phyloP scores from a whole-genome alignment of 257 asterid genomes.

The Solanum microdontum region DNA sequence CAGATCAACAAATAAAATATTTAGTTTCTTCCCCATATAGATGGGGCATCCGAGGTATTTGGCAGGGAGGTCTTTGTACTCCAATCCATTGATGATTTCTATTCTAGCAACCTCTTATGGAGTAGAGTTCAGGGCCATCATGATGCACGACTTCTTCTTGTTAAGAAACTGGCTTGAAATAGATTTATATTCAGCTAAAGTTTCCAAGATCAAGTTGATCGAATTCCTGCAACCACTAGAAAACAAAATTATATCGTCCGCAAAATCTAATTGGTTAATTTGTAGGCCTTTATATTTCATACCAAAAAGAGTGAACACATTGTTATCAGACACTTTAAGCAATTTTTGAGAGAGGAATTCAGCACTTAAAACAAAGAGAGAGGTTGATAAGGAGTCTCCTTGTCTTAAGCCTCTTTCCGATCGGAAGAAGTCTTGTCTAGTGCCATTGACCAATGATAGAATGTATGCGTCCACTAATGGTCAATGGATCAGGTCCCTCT shows the following conservation, averaged over 20 bases:
- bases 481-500: no score
- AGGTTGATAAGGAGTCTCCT: neutral
- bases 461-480: no score
- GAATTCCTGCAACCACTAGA: neutral
- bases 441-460: neutral
- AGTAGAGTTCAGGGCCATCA: no score
- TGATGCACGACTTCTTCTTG: no score
- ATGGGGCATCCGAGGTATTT: no score
- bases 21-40: no score
- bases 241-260: neutral
- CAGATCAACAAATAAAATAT: no score
- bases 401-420: neutral
- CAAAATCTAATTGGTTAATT: neutral
- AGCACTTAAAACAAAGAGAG: neutral
- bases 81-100: no score
- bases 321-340: neutral
- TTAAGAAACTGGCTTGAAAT: no score
- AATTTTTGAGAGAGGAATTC: neutral
- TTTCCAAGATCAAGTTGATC: neutral
- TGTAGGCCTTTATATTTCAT: neutral
- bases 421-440: neutral
- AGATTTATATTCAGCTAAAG: no score
- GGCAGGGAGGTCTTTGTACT: no score
- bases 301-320: neutral
- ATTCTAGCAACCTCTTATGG: no score